Evolutionary conservation across 169 alveolate species (phyloP), one percentile per base, ranked within the genome.

Genomic region (Amoebophrya sp.): DNA sequence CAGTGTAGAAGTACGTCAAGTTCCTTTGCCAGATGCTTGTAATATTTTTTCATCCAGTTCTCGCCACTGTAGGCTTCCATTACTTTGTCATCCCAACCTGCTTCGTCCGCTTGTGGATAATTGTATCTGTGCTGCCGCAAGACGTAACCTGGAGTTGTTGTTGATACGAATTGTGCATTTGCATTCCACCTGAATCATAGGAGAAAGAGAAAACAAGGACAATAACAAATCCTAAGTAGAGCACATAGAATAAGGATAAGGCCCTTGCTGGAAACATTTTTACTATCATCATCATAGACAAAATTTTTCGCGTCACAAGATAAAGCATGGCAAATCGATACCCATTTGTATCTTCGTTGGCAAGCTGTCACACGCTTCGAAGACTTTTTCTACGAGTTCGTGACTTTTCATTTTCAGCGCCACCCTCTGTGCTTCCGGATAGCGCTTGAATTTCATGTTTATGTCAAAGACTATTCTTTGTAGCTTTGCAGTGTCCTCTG

Each of bases 401-500:
- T 91, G 93, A 23, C 89, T 92, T 26, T 91, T 36, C 41, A 91
- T 55, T 90, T 90, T 55, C 89, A 93, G 78, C 40, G 95, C 95
- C 89, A 93, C 93, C 10, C 95, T 92, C 93, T 91, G 41, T 41
- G 95, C 95, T 36, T 93, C 93, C 39, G 89, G 90, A 89, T 89
- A 92, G 40, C 91, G 90, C 90, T 89, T 78, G 91, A 91, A 93
- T n/a, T 90, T 92, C 92, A 93, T 54, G 76, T 93, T 92, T 14
- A 94, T 91, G 47, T 92, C 95, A 90, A 93, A 93, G 89, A 95
- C 94, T n/a, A 95, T 92, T 91, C n/a, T 91, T 78, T 92, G 95
- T 90, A 93, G 89, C 89, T 90, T 90, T 33, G 89, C 89, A 29
- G 92, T 91, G 91, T 95, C 97, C 34, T 94, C 95, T 40, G 95